phyloP scores from a whole-genome alignment of 768 basidiomycete species.

The Rhizopogon roseolus region DNA sequence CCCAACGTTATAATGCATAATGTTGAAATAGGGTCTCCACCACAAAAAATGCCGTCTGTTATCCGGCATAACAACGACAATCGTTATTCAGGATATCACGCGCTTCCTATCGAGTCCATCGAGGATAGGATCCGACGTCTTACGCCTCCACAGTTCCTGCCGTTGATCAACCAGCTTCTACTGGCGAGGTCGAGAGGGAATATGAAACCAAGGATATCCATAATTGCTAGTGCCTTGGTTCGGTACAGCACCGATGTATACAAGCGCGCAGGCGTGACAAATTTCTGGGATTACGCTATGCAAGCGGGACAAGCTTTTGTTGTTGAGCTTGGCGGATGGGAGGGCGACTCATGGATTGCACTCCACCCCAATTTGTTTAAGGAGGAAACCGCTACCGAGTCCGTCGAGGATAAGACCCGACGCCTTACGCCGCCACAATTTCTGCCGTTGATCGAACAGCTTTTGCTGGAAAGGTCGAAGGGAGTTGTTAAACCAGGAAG shows the following conservation, averaged over 20 bases:
- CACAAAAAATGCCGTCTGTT: conserved; percentile 1
- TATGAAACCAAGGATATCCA: conserved; percentile 32
- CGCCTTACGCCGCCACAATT: no score
- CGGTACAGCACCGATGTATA: conserved; percentile 21
- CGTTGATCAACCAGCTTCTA: conserved; percentile 20
- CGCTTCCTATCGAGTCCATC: neutral
- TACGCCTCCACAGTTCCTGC: conserved; percentile 24
- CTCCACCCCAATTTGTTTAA: conserved; percentile 21
- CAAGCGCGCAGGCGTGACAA: conserved; percentile 18
- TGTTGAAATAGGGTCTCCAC: neutral
- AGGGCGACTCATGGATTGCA: conserved; percentile 22
- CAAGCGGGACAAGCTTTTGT: conserved; percentile 23
- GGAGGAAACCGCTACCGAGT: neutral
- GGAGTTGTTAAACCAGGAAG: no score
- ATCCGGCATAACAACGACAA: conserved; percentile 2
- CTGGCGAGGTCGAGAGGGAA: conserved; percentile 24
- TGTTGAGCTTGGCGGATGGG: conserved; percentile 16
- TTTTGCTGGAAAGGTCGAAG: no score
- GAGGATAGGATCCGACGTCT: conserved; percentile 7
- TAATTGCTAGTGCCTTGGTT: conserved; percentile 30
- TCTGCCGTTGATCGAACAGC: no score
- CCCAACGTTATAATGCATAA: neutral
- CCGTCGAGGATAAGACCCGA: conserved; percentile 5
- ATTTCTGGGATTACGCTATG: conserved; percentile 21
- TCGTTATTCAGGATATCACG: conserved; percentile 1